These are phyloP conservation scores for Agrostemma githago DNA, from an alignment of 148 eudicot genomes.

Conservation along the genomic window DNA sequence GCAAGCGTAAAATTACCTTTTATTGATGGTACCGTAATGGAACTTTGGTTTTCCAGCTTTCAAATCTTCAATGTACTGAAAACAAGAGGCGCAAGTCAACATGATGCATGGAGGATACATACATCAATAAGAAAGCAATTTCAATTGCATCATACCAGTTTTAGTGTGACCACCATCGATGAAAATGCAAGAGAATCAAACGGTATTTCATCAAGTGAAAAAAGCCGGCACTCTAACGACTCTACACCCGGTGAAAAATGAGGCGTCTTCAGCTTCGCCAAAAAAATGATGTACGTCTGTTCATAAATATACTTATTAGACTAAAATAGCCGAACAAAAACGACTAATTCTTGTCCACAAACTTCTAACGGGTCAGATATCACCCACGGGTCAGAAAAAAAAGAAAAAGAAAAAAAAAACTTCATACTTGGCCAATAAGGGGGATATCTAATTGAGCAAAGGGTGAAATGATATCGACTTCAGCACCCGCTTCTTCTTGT, in stretches of 20 bases:
- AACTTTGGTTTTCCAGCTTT: constrained; percentile 70
- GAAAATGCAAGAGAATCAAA: constrained; percentile 87
- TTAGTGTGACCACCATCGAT: constrained; percentile 84
- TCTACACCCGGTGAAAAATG: constrained; percentile 92
- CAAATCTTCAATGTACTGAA: constrained; percentile 77
- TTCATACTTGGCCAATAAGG: constrained; percentile 89
- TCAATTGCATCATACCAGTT: constrained; percentile 47
- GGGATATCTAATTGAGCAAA: constrained; percentile 96
- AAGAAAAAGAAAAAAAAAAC: constrained; percentile 3
- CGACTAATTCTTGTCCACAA: too few relatives aligned
- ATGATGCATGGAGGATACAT: constrained; percentile 3
- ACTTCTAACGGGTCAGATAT: too few relatives aligned
- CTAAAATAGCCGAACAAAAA: not conserved
- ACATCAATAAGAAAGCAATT: constrained; percentile 6
- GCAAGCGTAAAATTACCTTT: constrained; percentile 45
- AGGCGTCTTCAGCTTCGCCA: constrained; percentile 80
- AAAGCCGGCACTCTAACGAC: constrained; percentile 84
- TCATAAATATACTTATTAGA: constrained; percentile 21
- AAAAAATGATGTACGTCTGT: constrained; percentile 90
- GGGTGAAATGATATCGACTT: constrained; percentile 74
- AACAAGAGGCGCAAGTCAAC: constrained; percentile 24
- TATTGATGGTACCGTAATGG: constrained; percentile 90
- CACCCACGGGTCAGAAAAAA: constrained; percentile 1
- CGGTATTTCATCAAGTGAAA: constrained; percentile 75
- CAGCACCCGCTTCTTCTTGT: constrained; percentile 89